phyloP scores from a whole-genome alignment of 306 rosid genomes.

The Gynostemma pentaphyllum region DNA sequence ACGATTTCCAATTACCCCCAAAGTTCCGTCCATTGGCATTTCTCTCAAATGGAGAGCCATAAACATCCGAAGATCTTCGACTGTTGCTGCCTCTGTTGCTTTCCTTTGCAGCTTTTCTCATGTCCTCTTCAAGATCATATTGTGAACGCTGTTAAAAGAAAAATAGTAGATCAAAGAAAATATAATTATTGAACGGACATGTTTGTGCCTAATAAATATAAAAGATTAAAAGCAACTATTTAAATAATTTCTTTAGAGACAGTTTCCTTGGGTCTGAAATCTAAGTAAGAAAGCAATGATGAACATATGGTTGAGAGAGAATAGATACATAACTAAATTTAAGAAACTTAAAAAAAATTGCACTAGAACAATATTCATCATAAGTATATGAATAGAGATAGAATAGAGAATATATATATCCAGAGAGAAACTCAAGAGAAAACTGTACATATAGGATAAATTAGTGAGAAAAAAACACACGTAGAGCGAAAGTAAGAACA shows the following conservation, averaged over 20 bases:
- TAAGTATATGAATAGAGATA: too few relatives aligned
- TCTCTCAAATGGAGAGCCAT: constrained; percentile 36
- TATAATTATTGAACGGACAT: neutral
- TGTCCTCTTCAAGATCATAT: constrained; percentile 74
- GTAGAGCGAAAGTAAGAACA: too few relatives aligned
- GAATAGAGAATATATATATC: too few relatives aligned
- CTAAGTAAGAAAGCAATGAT: neutral
- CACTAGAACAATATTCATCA: neutral
- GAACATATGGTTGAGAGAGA: neutral
- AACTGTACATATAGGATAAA: too few relatives aligned
- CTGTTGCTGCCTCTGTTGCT: constrained; percentile 33
- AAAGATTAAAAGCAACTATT: too few relatives aligned
- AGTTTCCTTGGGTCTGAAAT: neutral
- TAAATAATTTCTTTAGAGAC: neutral
- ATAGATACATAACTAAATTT: too few relatives aligned
- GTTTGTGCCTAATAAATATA: neutral
- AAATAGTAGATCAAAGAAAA: neutral
- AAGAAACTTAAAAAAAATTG: neutral
- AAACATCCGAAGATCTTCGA: constrained; percentile 40
- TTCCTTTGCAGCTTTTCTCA: constrained; percentile 43
- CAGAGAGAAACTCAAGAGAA: too few relatives aligned
- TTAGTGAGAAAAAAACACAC: too few relatives aligned
- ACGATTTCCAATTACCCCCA: constrained; percentile 28
- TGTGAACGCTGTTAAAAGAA: constrained; percentile 50
- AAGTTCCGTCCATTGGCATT: constrained; percentile 17